Base-by-base conservation (phyloP, 176 grass and related monocot species). In the Carex littledalei region DNA sequence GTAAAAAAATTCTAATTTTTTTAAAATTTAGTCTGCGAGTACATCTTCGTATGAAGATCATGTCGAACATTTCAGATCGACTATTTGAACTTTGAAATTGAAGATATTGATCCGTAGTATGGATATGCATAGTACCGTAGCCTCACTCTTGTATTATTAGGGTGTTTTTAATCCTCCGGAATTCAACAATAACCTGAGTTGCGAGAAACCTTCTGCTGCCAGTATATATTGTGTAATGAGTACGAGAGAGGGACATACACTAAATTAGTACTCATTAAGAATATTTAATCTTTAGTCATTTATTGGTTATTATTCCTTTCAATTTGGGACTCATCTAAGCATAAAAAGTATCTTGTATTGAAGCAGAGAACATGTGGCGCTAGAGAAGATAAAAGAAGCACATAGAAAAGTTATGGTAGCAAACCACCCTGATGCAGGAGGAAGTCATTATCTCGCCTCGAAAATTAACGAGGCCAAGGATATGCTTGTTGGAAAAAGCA, bases 381-480 rank as follows among this genome's bases (percentile, higher is more conserved):
- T 85, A 26, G 88, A 95, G 50, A 99, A 92, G 84, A 94, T 99
- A 79, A 99, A 91, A 85, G 96, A 92, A 32, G 96, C 96, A 68
- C 96, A 99, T 85, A 92, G 78, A 87, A 99, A 88, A 78, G 91
- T 91, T 54, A 94, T 99, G 93, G 82, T 92, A 22, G 96, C 96
- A 1, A 99, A 99, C 67, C 93, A 99, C 78, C 96, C 91, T 14
- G 96, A 99, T 61, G 85, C 85, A 9, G 91, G 96, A 68, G 96
- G 96, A 70, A 99, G 96, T 67, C 96, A 99, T 92, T 99, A 94
- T 49, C 57, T 99, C 0, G 96, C 96, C 1, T 94, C 88, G 0
- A 95, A 95, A 80, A 94, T 94, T 29, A 95, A 95, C 3, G 93
- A 95, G 88, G 96, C 96, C 29, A 99, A 99, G 87, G 96, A 99